These are phyloP conservation scores for Colletotrichum sp. DNA, from an alignment of 2,329 filamentous ascomycete genomes.

Conservation along the genomic window DNA sequence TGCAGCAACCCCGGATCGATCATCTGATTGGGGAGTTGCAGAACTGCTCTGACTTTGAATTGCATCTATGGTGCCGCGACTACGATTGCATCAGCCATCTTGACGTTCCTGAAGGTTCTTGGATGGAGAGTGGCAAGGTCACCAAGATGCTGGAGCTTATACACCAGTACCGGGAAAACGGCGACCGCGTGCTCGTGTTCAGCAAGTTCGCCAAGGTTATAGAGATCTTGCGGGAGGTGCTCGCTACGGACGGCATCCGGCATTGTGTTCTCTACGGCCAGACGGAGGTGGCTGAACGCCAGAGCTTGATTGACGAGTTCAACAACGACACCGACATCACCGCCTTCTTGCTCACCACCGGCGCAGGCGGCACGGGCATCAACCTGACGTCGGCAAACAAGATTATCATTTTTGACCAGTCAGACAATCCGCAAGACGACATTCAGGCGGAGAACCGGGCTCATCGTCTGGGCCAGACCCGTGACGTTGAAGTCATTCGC, in stretches of 20 bases:
- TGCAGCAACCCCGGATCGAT: conserved; percentile 54
- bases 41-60: conserved; percentile 66
- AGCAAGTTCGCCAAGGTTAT: conserved; percentile 92
- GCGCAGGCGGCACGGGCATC: conserved; percentile 94
- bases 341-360: conserved; percentile 92
- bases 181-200: conserved; percentile 89
- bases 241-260: conserved; percentile 73
- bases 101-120: conserved; percentile 58
- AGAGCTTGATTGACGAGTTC: conserved; percentile 88
- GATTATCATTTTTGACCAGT: conserved; percentile 95
- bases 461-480: conserved; percentile 89
- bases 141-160: conserved; percentile 79
- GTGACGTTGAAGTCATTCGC: conserved; percentile 88
- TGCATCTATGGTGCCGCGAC: conserved; percentile 70
- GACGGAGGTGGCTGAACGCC: conserved; percentile 82
- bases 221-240: conserved; percentile 84
- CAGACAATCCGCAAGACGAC: conserved; percentile 98
- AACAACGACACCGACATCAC: conserved; percentile 77
- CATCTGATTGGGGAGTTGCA: conserved; percentile 63
- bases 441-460: conserved; percentile 98
- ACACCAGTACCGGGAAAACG: conserved; percentile 73
- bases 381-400: conserved; percentile 97
- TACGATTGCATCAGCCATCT: conserved; percentile 60
- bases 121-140: conserved; percentile 81
- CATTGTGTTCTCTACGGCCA: conserved; percentile 88